These are phyloP conservation scores for Boletus tylopilopsis DNA, from an alignment of 768 basidiomycete genomes.

Conservation along the genomic window DNA sequence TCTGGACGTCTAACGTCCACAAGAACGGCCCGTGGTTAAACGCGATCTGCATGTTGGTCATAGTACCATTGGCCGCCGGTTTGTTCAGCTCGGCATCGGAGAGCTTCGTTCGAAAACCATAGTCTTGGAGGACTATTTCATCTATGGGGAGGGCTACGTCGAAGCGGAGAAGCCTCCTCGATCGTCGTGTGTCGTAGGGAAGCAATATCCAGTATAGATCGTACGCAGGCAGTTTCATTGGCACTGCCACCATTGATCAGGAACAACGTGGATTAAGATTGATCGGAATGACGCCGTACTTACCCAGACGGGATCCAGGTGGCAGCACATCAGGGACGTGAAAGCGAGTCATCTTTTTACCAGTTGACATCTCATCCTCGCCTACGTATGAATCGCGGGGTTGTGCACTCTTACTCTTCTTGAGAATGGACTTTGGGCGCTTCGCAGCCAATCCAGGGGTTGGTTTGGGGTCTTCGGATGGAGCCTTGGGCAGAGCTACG, in stretches of 20 bases:
- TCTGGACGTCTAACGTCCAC: constrained; percentile 42
- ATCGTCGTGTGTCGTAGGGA: constrained; percentile 33
- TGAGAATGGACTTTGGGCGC: constrained; percentile 30
- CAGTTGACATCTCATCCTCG: constrained; percentile 23
- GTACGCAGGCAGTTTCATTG: constrained; percentile 39
- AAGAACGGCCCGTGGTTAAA: constrained; percentile 35
- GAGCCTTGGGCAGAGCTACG: too few relatives aligned
- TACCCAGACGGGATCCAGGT: constrained; percentile 25
- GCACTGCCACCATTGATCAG: constrained; percentile 29
- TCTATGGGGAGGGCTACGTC: constrained; percentile 47
- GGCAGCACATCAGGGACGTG: constrained; percentile 19
- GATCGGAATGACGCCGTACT: constrained; percentile 11
- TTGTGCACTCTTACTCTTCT: constrained; percentile 18
- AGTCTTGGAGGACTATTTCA: constrained; percentile 22
- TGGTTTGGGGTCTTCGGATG: constrained; percentile 17
- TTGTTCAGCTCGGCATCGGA: constrained; percentile 39
- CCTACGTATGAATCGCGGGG: constrained; percentile 27
- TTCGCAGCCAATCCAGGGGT: constrained; percentile 19
- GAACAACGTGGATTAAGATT: not conserved
- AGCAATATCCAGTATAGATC: constrained; percentile 49
- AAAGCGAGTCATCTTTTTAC: constrained; percentile 20
- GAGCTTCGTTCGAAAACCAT: constrained; percentile 26
- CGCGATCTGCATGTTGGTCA: constrained; percentile 49
- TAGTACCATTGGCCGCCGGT: constrained; percentile 39
- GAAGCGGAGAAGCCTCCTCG: constrained; percentile 42